A percentile compares a stretch with the other conserved stretches of the same genome.
phyloP scores from a whole-genome alignment of 768 basidiomycete species.

The Boletus patriciae region DNA sequence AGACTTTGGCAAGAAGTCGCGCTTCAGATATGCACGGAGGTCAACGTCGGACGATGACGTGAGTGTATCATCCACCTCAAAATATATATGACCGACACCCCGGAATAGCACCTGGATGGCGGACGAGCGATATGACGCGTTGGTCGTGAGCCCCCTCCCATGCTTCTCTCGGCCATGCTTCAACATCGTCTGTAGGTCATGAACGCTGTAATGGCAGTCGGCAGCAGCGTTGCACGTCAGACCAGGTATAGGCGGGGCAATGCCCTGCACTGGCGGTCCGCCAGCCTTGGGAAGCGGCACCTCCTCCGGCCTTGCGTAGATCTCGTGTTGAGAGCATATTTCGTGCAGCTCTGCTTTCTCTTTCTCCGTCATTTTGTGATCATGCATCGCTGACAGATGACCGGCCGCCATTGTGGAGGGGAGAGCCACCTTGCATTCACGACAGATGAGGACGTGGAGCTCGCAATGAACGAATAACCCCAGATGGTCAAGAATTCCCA shows the following conservation, averaged over 20 bases:
- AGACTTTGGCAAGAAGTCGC: not conserved
- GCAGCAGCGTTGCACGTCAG: not conserved
- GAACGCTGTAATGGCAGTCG: not conserved
- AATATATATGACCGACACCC: not conserved
- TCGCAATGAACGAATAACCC: not conserved
- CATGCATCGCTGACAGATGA: not conserved
- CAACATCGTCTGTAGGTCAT: slow-evolving; percentile 1
- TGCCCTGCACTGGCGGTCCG: slow-evolving; percentile 1
- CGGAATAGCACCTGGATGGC: slow-evolving; percentile 10
- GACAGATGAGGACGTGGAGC: not conserved
- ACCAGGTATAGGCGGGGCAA: not conserved
- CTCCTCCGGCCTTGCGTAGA: not conserved
- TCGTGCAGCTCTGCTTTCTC: not conserved
- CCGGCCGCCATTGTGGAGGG: not conserved
- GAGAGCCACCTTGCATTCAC: not conserved
- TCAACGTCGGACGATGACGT: not conserved
- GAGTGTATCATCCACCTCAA: slow-evolving; percentile 1
- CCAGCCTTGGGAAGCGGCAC: not conserved
- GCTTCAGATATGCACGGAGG: not conserved
- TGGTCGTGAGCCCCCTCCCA: not conserved
- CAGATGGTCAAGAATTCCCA: not conserved
- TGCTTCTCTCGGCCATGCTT: slow-evolving; percentile 3
- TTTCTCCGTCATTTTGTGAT: not conserved
- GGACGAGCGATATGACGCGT: not conserved
- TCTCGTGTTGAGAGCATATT: not conserved